phyloP scores from a whole-genome alignment of 805 yeast species.

The Kockiozyma suomiensis region DNA sequence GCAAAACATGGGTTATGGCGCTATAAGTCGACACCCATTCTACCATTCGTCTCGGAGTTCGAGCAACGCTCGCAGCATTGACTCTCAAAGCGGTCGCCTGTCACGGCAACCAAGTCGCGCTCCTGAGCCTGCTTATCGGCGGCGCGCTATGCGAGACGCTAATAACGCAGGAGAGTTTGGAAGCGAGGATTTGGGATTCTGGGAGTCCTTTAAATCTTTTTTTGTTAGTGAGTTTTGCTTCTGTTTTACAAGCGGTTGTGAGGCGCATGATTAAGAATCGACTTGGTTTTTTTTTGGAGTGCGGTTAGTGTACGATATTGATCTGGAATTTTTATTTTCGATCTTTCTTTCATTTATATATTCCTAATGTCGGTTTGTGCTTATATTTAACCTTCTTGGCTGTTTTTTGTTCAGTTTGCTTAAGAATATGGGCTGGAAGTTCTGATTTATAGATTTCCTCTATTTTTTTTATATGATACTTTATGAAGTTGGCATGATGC shows the following conservation, averaged over 20 bases:
- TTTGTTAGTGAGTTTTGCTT: constrained; percentile 29
- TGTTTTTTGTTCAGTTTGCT: too few relatives aligned
- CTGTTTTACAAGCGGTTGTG: constrained; percentile 11
- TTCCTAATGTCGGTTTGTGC: too few relatives aligned
- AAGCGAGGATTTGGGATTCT: constrained; percentile 25
- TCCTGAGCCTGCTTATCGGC: constrained; percentile 17
- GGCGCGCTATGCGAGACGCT: background rate
- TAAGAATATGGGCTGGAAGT: too few relatives aligned
- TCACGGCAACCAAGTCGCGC: constrained; percentile 17
- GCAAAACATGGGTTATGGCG: constrained; percentile 35
- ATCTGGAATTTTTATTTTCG: background rate
- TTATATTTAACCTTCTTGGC: too few relatives aligned
- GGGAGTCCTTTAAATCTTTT: constrained; percentile 25
- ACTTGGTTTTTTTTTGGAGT: background rate
- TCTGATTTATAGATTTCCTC: background rate
- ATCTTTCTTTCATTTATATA: background rate
- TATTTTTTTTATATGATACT: background rate
- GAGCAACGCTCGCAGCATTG: constrained; percentile 14
- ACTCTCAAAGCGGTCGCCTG: background rate
- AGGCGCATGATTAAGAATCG: background rate
- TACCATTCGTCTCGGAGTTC: constrained; percentile 19
- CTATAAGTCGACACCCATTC: constrained; percentile 33
- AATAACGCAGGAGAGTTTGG: constrained; percentile 16
- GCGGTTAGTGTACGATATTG: background rate
- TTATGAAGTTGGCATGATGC: background rate